Evolutionary conservation across 805 yeast genomes (phyloP).

Genomic region (Ogataea ramenticola): DNA sequence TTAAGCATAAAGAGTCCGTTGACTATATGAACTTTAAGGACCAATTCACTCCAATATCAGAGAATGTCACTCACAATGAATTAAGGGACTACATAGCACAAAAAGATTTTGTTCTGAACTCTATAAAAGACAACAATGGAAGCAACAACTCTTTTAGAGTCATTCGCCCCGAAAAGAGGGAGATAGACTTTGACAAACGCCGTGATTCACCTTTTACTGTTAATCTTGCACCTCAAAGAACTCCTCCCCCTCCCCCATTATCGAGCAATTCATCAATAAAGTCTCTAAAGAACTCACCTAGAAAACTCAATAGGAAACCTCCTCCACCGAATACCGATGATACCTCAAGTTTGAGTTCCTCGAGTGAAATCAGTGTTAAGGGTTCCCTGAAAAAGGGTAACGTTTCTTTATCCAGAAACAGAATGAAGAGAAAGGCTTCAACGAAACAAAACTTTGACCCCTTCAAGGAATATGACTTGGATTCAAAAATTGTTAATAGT

Average conservation of each 20-base stretch:
- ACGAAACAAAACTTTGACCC: conserved; percentile 29
- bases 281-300: not conserved
- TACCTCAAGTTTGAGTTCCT: conserved; percentile 1
- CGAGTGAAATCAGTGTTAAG: conserved; percentile 1
- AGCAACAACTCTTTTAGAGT: conserved; percentile 49
- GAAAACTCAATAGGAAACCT: conserved; percentile 12
- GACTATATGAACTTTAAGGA: conserved; percentile 59
- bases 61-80: not conserved
- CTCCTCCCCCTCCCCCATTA: conserved; percentile 58
- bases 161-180: conserved; percentile 56
- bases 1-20: conserved; percentile 23
- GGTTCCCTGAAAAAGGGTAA: conserved; percentile 7
- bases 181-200: conserved; percentile 76
- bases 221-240: conserved; percentile 61
- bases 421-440: conserved; percentile 3
- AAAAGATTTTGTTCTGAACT: not conserved
- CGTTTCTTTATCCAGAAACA: conserved; percentile 7
- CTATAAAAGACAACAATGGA: conserved; percentile 4
- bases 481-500: conserved; percentile 69
- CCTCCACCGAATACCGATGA: conserved; percentile 16
- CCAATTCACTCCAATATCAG: not conserved
- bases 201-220: conserved; percentile 68
- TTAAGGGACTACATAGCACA: not conserved
- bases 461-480: conserved; percentile 64
- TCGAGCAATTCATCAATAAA: conserved; percentile 4